Percentiles rank a stretch among this genome's conserved stretches.
phyloP scores from a whole-genome alignment of 805 yeast genomes.

The Vanderwaltozyma tropicalis region DNA sequence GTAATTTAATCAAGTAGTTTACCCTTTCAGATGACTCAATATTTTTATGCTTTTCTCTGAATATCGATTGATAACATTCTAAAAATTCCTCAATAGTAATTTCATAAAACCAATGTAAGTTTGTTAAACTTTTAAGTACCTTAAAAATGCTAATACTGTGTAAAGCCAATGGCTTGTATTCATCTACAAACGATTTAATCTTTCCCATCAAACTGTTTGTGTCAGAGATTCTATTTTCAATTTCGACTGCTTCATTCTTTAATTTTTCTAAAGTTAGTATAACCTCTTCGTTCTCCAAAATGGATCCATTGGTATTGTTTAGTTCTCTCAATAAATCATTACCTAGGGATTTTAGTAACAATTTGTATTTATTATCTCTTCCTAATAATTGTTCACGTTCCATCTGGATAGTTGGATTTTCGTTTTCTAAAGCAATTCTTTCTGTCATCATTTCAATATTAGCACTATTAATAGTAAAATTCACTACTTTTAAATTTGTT shows the following conservation, averaged over 20 bases:
- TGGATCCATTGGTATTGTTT: constrained; percentile 45
- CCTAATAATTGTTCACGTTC: constrained; percentile 44
- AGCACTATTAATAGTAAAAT: constrained; percentile 62
- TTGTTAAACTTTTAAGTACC: constrained; percentile 34
- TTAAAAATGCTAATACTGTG: constrained; percentile 43
- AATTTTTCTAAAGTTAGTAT: constrained; percentile 51
- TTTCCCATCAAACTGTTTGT: constrained; percentile 44
- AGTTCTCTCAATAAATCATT: constrained; percentile 46
- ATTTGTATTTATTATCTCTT: constrained; percentile 49
- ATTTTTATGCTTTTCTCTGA: not conserved
- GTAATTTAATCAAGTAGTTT: constrained; percentile 23
- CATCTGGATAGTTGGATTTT: constrained; percentile 57
- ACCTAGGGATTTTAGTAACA: constrained; percentile 47
- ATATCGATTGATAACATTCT: constrained; percentile 20
- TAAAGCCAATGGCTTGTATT: constrained; percentile 45
- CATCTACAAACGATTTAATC: constrained; percentile 38
- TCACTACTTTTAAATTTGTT: constrained; percentile 52
- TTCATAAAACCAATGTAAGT: constrained; percentile 45
- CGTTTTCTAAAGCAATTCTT: constrained; percentile 41
- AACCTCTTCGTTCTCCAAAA: constrained; percentile 58
- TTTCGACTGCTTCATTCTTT: constrained; percentile 49
- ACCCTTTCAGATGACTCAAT: constrained; percentile 11
- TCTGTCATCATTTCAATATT: constrained; percentile 55
- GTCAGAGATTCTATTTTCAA: constrained; percentile 44
- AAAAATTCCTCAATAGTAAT: constrained; percentile 42